Evolutionary conservation across 495 filamentous ascomycete genomes (phyloP), one percentile per base, ranked within the genome.

Genomic region (Diplogelasinospora grovesii): DNA sequence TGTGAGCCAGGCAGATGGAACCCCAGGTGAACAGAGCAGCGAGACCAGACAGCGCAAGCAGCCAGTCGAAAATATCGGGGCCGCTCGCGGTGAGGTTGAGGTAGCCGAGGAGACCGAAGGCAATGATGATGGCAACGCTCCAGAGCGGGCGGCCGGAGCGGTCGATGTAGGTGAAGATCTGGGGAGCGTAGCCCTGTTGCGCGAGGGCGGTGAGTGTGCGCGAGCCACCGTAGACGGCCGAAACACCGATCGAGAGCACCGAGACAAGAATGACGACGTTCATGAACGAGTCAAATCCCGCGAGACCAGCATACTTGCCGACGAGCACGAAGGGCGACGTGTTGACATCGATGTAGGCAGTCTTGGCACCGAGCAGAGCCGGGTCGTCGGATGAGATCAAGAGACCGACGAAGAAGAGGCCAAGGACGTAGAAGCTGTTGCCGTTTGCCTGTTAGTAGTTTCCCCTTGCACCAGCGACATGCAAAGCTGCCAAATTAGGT

Each of bases 301-400:
- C 57, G 33, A 89, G 74, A 45, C 77, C 77, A 3, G 83, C 85
- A 32, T 77, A 68, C 41, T 73, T 59, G 37, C 84, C 77, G 8
- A 84, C 80, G 16, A 89, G 68, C 2, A 87, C 85, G 46, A 89
- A 86, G 5, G 84, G 85, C 2, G 83, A 87, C 25, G 78, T 80
- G 40, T 78, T 68, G 59, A 74, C 44, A 53, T 72, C 55, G 46
- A 49, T 66, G 56, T 54, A 78, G 55, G 43, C 70, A 41, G 59
- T 46, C 64, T 31, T 36, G 21, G 24, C 2, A 22, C 65, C 62
- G 16, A 83, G 61, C 2, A 89, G 70, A 27, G 52, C 22, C 26
- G 43, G 24, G 59, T 79, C 74, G 50, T 76, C 59, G 35, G 67
- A 69, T 11, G 73, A 69, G n/a, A 92, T 68, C 14, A 88, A 72